These are phyloP conservation scores for Xylariaceae sp. DNA, from an alignment of 2,329 filamentous ascomycete genomes.

Conservation along the genomic window DNA sequence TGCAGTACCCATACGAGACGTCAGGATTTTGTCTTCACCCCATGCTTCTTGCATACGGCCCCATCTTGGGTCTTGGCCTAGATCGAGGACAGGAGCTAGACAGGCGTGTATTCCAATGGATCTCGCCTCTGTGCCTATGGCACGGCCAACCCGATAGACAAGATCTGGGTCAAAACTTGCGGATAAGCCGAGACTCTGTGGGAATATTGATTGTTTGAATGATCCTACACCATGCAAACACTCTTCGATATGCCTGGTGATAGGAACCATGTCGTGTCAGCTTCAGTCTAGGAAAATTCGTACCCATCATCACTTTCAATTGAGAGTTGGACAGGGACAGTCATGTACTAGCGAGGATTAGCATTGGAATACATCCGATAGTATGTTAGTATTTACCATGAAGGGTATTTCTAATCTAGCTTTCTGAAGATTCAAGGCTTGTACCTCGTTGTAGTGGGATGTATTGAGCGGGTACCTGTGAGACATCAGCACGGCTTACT, in stretches of 20 bases:
- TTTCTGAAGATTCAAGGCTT: slow-evolving; percentile 37
- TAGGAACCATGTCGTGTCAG: too few species aligned
- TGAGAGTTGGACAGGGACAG: too few species aligned
- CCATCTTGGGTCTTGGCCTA: slow-evolving; percentile 44
- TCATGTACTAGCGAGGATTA: too few species aligned
- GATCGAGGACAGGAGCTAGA: slow-evolving; percentile 42
- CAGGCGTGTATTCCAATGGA: slow-evolving; percentile 45
- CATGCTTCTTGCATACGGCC: slow-evolving; percentile 46
- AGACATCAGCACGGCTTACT: too few species aligned
- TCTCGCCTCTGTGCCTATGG: slow-evolving; percentile 42
- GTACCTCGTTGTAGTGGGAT: slow-evolving; percentile 41
- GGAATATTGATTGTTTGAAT: slow-evolving; percentile 46
- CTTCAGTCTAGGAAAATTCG: too few species aligned
- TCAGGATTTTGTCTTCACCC: slow-evolving; percentile 45
- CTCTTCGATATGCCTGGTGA: slow-evolving; percentile 36
- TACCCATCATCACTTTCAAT: too few species aligned
- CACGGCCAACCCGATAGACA: slow-evolving; percentile 40
- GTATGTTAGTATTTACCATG: slow-evolving; percentile 19
- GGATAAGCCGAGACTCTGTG: slow-evolving; percentile 40
- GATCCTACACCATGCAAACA: slow-evolving; percentile 44
- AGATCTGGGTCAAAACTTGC: slow-evolving; percentile 42
- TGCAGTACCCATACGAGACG: slow-evolving; percentile 43
- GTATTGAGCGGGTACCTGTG: slow-evolving; percentile 40
- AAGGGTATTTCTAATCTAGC: slow-evolving; percentile 39
- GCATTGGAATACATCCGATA: too few species aligned